Evolutionary conservation across 2,329 filamentous ascomycete genomes (phyloP), one percentile per base, ranked within the genome.

Genomic region (Claviceps cyperi): DNA sequence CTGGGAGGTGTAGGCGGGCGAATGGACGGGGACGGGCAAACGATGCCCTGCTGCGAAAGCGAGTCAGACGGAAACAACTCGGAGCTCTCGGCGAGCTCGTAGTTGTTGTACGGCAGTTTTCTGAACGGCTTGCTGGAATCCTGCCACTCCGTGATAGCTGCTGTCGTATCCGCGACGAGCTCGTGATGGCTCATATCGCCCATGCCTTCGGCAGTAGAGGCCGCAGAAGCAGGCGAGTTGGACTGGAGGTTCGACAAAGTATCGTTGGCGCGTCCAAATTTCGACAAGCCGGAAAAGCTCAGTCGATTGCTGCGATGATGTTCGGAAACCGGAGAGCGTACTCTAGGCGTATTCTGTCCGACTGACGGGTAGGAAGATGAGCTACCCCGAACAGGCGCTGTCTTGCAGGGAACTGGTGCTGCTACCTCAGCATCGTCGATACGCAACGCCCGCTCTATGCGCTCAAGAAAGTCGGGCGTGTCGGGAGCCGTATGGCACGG

Each of bases 301-400:
- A 64, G 51, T 11, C 52, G 58, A 41, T 62, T 57, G 5, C 50
- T 37, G 8, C 50, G 49, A 11, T 44, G 21, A 37, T 53, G 46
- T 5, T 56, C 53, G 9, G 58, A 57, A 8, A 55, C 52, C 4
- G 64, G 64, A n/a, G 65, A 67, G 35, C 59, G 58, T 1, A 59
- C 28, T 17, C 55, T 50, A 11, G 51, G 53, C 4, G 57, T 57
- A 8, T 41, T 50, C n/a, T 56, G 50, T 1, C 55, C 55, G 2
- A 57, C 51, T 11, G 59, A 58, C 14, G 58, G 60, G 39, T 66
- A 66, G 1, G 59, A 58, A 11, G 64, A 66, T n/a, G 64, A 66
- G 4, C 55, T 50, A 46, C 58, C 63, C n/a, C 62, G 58, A 35
- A 48, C 50, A 17, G 50, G 52, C 19, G 21, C 43, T 9, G 35